Percentiles rank a stretch among this genome's conserved stretches.
Evolutionary conservation across 208 protist species (phyloP).

Genomic region (Trypanosoma mega): DNA sequence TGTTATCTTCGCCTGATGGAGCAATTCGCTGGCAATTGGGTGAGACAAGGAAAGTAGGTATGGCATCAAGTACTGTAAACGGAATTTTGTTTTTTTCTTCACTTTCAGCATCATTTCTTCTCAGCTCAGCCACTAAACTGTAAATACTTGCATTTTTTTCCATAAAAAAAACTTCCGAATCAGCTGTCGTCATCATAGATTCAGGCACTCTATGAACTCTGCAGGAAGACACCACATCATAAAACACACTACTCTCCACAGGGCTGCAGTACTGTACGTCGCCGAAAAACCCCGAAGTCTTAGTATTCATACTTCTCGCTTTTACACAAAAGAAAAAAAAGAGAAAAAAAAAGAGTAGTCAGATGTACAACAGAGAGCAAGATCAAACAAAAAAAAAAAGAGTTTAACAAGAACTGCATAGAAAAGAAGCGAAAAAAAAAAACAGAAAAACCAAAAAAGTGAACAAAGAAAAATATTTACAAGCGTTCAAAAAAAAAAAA

Average conservation of each 20-base stretch:
- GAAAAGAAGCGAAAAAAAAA: neutral
- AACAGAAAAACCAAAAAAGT: constrained; percentile 7
- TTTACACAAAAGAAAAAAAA: constrained; percentile 9
- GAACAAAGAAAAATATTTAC: constrained; percentile 15
- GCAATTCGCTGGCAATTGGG: constrained; percentile 2
- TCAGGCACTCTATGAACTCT: constrained; percentile 55
- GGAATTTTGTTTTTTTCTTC: neutral
- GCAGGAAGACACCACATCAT: constrained; percentile 41
- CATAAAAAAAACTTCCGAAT: constrained; percentile 48
- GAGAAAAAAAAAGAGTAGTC: constrained; percentile 12
- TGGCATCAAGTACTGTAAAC: constrained; percentile 7
- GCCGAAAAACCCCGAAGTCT: constrained; percentile 53
- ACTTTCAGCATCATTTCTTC: neutral
- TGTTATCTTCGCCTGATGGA: neutral
- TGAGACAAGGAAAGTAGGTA: constrained; percentile 14
- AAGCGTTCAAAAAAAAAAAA: no score
- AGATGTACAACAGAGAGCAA: neutral
- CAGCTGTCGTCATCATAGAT: constrained; percentile 42
- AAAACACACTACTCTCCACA: constrained; percentile 63
- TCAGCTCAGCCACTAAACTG: neutral
- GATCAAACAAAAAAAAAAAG: constrained; percentile 2
- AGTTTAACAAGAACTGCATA: no score
- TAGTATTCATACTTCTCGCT: constrained; percentile 32
- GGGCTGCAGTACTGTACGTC: constrained; percentile 73
- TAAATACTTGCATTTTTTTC: constrained; percentile 12